phyloP scores from a whole-genome alignment of 2,329 filamentous ascomycete species.

The Chaetomiaceae sp. region DNA sequence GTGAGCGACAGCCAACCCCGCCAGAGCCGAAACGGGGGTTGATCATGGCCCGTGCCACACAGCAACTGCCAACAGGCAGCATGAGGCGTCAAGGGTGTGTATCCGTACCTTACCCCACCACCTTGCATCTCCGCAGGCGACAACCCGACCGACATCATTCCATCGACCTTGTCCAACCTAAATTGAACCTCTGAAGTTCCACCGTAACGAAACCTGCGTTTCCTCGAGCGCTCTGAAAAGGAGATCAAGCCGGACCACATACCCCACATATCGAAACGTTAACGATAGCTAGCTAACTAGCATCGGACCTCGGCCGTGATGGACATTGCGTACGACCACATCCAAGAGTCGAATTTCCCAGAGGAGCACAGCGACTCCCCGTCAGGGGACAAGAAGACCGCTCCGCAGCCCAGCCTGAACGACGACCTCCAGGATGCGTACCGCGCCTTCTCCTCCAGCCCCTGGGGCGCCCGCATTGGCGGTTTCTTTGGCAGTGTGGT shows the following conservation, averaged over 20 bases:
- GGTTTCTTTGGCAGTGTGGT: conserved; percentile 88
- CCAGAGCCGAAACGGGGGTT: neutral
- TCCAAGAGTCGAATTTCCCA: conserved; percentile 73
- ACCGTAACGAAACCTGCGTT: too few relatives aligned
- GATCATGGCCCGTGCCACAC: neutral
- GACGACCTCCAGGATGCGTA: conserved; percentile 92
- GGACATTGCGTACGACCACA: conserved; percentile 97
- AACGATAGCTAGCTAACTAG: too few relatives aligned
- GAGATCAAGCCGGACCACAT: too few relatives aligned
- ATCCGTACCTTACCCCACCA: neutral
- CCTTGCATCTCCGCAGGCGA: conserved; percentile 7
- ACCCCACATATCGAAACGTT: neutral
- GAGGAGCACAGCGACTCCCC: conserved; percentile 41
- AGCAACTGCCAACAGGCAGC: neutral
- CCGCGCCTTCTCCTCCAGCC: conserved; percentile 83
- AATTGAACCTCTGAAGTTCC: conserved; percentile 5
- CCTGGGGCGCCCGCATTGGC: conserved; percentile 85
- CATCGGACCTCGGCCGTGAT: conserved; percentile 43
- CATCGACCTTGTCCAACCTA: conserved; percentile 17
- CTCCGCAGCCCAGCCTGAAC: conserved; percentile 60
- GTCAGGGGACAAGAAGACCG: conserved; percentile 39
- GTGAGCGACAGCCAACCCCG: too few relatives aligned
- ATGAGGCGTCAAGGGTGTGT: too few relatives aligned
- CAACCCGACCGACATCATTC: conserved; percentile 14
- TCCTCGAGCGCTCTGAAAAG: too few relatives aligned